A percentile compares a stretch with the other conserved stretches of the same genome.
Conservation (phyloP, 768 basidiomycete genomes). For the Trametes cinnabarina region DNA sequence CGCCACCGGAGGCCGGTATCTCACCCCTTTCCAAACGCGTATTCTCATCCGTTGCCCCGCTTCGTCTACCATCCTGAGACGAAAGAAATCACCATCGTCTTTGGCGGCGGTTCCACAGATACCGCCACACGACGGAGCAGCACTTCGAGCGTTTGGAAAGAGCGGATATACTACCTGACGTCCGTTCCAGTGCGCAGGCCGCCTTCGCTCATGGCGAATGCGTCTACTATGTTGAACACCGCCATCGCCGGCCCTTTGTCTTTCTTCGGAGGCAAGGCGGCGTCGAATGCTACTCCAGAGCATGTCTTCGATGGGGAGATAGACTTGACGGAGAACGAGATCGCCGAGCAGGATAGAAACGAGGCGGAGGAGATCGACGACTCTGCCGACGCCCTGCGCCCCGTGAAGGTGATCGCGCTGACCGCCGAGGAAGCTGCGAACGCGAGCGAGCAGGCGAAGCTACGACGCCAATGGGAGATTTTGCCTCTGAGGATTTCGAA, state of each 20-base stretch:
- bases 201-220: constrained; percentile 67
- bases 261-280: constrained; percentile 39
- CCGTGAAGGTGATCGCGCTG: constrained; percentile 50
- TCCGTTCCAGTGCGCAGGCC: constrained; percentile 69
- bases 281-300: constrained; percentile 48
- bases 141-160: constrained; percentile 43
- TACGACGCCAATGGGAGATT: constrained; percentile 49
- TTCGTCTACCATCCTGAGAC: constrained; percentile 58
- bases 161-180: constrained; percentile 59
- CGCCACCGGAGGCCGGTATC: constrained; percentile 77
- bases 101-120: constrained; percentile 63
- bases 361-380: constrained; percentile 82
- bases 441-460: constrained; percentile 36
- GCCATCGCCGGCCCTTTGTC: constrained; percentile 60
- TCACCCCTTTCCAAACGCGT: constrained; percentile 73
- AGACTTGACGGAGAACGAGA: constrained; percentile 74
- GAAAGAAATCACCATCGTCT: constrained; percentile 59
- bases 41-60: constrained; percentile 72
- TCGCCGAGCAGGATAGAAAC: constrained; percentile 73
- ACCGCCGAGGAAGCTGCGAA: constrained; percentile 37
- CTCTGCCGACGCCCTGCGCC: constrained; percentile 53
- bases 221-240: constrained; percentile 61
- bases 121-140: constrained; percentile 34
- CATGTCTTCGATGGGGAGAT: constrained; percentile 62
- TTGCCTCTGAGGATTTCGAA: constrained; percentile 39